phyloP scores from a whole-genome alignment of 2,329 filamentous ascomycete genomes.

The Microsporum canis region DNA sequence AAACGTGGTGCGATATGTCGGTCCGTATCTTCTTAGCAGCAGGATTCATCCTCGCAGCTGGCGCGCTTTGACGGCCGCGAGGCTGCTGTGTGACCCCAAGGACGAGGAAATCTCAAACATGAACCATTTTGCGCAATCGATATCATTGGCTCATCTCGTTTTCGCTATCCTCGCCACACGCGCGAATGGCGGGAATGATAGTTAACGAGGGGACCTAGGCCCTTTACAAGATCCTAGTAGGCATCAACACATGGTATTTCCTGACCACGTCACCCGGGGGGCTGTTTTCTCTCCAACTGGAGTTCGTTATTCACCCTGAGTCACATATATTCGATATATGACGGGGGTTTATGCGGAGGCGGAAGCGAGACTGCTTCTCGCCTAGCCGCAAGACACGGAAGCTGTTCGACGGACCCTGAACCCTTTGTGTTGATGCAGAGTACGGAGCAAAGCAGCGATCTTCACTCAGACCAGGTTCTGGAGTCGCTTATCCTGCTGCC shows the following conservation, averaged over 20 bases:
- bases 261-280: neutral
- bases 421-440: neutral
- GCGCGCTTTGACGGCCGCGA: neutral
- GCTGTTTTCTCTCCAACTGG: neutral
- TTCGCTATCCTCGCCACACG: neutral
- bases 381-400: neutral
- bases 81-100: neutral
- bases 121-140: neutral
- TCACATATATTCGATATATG: neutral
- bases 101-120: neutral
- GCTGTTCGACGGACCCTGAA: neutral
- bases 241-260: neutral
- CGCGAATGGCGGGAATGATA: neutral
- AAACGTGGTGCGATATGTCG: too few species aligned
- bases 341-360: neutral
- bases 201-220: neutral
- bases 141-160: neutral
- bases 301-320: neutral
- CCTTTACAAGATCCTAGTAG: neutral
- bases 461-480: neutral
- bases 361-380: neutral
- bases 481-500: neutral
- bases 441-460: neutral
- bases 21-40: too few species aligned
- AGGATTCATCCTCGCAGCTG: too few species aligned